Percentiles rank a stretch among this genome's conserved stretches.
These are phyloP conservation scores for Eimeria brunetti DNA, from an alignment of 169 alveolate genomes.

Conservation along the genomic window DNA sequence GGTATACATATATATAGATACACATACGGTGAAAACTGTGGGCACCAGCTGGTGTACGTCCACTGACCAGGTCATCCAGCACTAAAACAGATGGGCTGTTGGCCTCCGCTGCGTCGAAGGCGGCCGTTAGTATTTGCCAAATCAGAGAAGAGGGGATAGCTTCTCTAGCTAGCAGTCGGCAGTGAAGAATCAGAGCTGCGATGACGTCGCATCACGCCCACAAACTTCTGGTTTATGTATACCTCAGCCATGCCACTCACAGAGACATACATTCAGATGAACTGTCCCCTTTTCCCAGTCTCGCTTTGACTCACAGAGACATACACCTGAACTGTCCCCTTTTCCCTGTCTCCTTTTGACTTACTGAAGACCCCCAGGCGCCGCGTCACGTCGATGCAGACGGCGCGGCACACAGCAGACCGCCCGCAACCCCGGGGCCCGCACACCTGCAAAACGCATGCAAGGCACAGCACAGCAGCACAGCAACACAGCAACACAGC, in stretches of 20 bases:
- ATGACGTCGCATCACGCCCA: neutral
- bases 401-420: slow-evolving; percentile 50
- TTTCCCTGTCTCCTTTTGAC: neutral
- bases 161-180: slow-evolving; percentile 65
- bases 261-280: neutral
- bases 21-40: too few species aligned
- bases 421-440: slow-evolving; percentile 74
- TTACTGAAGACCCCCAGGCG: slow-evolving; percentile 50
- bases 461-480: neutral
- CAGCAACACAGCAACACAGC: neutral
- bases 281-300: neutral
- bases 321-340: neutral
- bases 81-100: slow-evolving; percentile 44
- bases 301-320: neutral
- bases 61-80: slow-evolving; percentile 69
- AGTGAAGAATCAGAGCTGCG: slow-evolving; percentile 45
- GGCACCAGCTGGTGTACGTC: neutral
- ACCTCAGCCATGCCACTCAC: neutral
- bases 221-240: neutral
- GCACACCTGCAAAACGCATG: slow-evolving; percentile 45
- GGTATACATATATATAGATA: too few species aligned
- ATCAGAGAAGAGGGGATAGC: slow-evolving; percentile 4
- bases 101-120: slow-evolving; percentile 43
- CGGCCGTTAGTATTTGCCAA: neutral
- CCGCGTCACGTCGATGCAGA: slow-evolving; percentile 55